Percentiles rank a stretch among this genome's conserved stretches.
Evolutionary conservation across 768 basidiomycete species (phyloP).

Genomic region (Lactifluus piperatus): DNA sequence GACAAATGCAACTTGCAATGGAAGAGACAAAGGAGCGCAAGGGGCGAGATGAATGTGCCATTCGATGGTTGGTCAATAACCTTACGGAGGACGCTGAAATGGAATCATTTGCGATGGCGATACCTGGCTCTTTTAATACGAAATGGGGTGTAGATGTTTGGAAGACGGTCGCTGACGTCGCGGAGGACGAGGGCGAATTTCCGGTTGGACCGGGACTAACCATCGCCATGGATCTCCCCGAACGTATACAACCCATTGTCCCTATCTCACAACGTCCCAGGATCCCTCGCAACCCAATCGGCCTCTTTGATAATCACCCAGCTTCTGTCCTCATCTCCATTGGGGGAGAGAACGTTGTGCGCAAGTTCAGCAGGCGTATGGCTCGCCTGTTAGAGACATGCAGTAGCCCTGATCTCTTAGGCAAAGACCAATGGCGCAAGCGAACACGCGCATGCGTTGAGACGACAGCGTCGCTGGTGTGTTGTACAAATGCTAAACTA

Average conservation of each 20-base stretch:
- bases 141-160: constrained; percentile 1
- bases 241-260: too few species aligned
- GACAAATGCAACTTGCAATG: constrained; percentile 4
- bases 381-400: constrained; percentile 6
- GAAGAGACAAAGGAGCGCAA: background rate
- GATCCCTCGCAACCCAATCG: too few species aligned
- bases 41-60: background rate
- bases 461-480: background rate
- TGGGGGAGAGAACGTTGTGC: background rate
- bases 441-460: constrained; percentile 3
- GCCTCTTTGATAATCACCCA: too few species aligned
- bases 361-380: constrained; percentile 2
- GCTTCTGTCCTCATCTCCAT: too few species aligned
- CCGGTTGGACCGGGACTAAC: background rate
- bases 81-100: constrained; percentile 1
- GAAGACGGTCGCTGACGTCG: background rate
- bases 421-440: background rate
- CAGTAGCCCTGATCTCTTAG: background rate
- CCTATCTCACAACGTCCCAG: background rate
- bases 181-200: background rate
- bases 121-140: background rate
- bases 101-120: background rate
- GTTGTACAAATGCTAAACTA: background rate
- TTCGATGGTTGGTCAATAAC: background rate
- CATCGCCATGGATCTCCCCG: too few species aligned